Base-by-base conservation (phyloP, 768 basidiomycete species). In the Wakefieldia striispora region DNA sequence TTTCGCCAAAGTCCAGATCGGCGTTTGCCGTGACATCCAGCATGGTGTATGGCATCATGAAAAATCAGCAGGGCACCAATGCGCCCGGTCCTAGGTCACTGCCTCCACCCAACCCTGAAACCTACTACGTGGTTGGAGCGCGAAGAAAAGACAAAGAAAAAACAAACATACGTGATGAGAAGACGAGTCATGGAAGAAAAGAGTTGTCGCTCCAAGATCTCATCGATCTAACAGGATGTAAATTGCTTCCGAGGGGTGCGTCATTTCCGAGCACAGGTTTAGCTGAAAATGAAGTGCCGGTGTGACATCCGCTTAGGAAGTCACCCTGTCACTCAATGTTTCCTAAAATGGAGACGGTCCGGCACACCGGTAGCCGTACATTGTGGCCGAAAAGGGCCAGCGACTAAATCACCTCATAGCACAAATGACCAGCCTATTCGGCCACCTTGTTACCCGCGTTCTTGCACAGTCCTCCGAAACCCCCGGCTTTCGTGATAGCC, bases 401-500 rank as follows among this genome's bases (percentile, higher is more conserved):
- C n/a, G n/a, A n/a, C n/a, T n/a, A n/a, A n/a, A n/a, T n/a, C n/a
- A n/a, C n/a, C n/a, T 16, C 24, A 36, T 21, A 13, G 29, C 31
- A 49, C 40, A 48, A 42, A 27, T 39, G 46, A 3, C n/a, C 13
- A 23, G 39, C 23, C 39, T 47, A 55, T 16, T 17, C 50, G 50
- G 56, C 4, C 21, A 59, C 26, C 17, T 12, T 8, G 2, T 26
- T 20, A 33, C 5, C 50, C 46, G 53, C 45, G 2, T 39, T 17
- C 40, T 26, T 47, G 26, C 50, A 46, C 42, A 75, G 54, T 54
- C 44, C 55, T 37, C 47, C 70, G 49, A 79, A 61, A 17, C 72
- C 72, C 12, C 81, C 79, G 29, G 82, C 81, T 61, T 78, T 81
- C 54, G 66, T 70, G 52, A 89, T 70, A 26, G 81, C 85, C 63